Base-by-base conservation (phyloP, 768 basidiomycete genomes). In the Mycena vitilis region DNA sequence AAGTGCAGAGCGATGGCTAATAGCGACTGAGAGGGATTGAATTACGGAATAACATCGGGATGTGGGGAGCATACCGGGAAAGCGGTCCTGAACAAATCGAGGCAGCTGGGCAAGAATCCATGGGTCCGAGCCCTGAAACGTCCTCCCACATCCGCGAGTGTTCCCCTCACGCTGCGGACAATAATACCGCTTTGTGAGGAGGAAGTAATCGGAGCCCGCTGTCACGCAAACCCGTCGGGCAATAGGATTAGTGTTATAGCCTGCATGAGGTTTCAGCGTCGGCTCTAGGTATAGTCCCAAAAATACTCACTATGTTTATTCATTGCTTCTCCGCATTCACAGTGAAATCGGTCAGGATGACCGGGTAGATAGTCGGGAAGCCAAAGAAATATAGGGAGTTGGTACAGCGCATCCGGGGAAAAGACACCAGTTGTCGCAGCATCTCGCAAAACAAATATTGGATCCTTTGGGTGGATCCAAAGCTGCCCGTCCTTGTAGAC, bases 121-220 rank as follows among this genome's bases (percentile, higher is more conserved):
- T 20, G 67, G 70, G 53, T 68, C 62, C 2, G 62, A 61, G 22
- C 66, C 70, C 58, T 71, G 70, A 51, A 68, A 68, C 15, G 62
- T 63, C 20, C 34, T 40, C 40, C 70, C 70, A 47, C 70, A 71
- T 60, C 66, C 70, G 30, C 51, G 52, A 23, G 36, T 34, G 40
- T 60, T 66, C 54, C 49, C 65, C 36, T 52, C 49, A 2, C 60
- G 64, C 40, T 54, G 47, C 10, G 60, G 59, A 49, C 69, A 70
- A 42, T 56, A 55, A 34, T 59, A 57, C 16, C 69, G 69, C 20
- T 62, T 60, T 11, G 69, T 70, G 42, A 70, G 60, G 22, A 70
- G 69, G 56, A 66, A 66, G 54, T 70, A 65, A 38, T 69, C 68
- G 1, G 61, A 53, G 1, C 69, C 69, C 2, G 69, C 45, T n/a